Conservation (phyloP, 106 monocot species). For the Dendrobium catenatum region DNA sequence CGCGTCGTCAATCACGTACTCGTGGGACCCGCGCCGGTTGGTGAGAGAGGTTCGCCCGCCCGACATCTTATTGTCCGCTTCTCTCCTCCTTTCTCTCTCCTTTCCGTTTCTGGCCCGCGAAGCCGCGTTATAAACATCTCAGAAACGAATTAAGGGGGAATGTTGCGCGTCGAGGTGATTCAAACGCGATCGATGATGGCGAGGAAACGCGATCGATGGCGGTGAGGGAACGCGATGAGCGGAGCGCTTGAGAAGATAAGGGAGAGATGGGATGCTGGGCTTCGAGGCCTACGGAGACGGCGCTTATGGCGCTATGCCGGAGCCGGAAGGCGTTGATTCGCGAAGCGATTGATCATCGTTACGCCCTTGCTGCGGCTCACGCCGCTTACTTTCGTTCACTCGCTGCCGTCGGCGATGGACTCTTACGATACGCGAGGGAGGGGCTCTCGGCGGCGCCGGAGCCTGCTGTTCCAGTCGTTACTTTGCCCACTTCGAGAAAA, state of each 20-base stretch:
- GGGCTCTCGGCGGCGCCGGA: constrained; percentile 20
- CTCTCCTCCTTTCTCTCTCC: neutral
- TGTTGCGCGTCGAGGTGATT: neutral
- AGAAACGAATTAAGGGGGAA: neutral
- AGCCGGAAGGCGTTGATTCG: constrained; percentile 44
- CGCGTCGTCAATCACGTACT: neutral
- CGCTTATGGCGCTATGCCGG: constrained; percentile 44
- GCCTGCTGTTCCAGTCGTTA: constrained; percentile 12
- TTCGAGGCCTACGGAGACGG: constrained; percentile 40
- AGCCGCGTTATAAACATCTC: neutral
- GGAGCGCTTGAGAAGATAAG: neutral
- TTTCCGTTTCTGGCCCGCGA: neutral
- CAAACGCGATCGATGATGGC: no score
- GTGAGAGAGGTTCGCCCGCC: constrained; percentile 8
- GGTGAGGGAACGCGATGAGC: neutral
- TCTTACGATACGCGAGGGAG: constrained; percentile 52
- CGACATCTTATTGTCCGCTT: neutral
- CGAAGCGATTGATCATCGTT: constrained; percentile 46
- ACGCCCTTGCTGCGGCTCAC: constrained; percentile 53
- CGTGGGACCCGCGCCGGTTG: constrained; percentile 1
- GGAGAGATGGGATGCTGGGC: constrained; percentile 56
- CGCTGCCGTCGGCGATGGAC: constrained; percentile 41
- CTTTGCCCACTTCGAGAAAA: constrained; percentile 32
- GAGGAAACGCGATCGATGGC: neutral
- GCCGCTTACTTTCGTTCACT: constrained; percentile 51